Evolutionary conservation across 768 basidiomycete species (phyloP).

Genomic region (Leccinum aurantiacum): DNA sequence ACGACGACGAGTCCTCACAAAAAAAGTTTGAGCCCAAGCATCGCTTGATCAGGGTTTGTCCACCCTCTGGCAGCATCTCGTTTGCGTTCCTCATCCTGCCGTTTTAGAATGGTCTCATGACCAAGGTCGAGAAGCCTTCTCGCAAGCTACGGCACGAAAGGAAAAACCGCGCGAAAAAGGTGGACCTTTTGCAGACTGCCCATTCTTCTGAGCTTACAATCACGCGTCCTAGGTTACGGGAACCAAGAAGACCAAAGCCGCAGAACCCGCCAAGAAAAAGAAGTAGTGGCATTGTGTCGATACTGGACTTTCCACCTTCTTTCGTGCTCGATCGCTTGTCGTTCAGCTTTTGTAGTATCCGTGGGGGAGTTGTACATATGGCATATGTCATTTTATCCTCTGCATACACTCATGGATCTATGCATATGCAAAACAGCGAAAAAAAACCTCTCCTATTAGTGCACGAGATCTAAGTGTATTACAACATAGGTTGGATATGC

Average conservation of each 20-base stretch:
- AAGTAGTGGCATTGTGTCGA: slow-evolving; percentile 55
- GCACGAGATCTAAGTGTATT: slow-evolving; percentile 31
- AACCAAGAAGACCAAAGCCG: slow-evolving; percentile 92
- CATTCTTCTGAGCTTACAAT: slow-evolving; percentile 12
- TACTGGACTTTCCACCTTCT: slow-evolving; percentile 14
- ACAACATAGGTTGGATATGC: slow-evolving; percentile 31
- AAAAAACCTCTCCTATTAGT: slow-evolving; percentile 23
- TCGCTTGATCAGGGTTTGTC: slow-evolving; percentile 87
- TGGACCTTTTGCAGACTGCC: slow-evolving; percentile 32
- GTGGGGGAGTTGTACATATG: slow-evolving; percentile 42
- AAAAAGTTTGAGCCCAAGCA: slow-evolving; percentile 97
- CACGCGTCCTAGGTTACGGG: slow-evolving; percentile 72
- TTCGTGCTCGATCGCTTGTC: slow-evolving; percentile 24
- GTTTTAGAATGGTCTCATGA: slow-evolving; percentile 58
- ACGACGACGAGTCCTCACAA: slow-evolving; percentile 93
- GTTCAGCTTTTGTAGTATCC: slow-evolving; percentile 36
- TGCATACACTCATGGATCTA: slow-evolving; percentile 26
- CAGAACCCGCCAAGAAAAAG: slow-evolving; percentile 92
- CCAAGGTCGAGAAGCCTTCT: slow-evolving; percentile 87
- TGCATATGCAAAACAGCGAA: slow-evolving; percentile 24
- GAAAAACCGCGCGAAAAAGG: slow-evolving; percentile 99
- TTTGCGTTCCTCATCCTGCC: slow-evolving; percentile 6
- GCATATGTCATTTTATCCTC: slow-evolving; percentile 37
- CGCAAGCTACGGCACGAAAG: slow-evolving; percentile 99
- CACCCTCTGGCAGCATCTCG: neutral